These are phyloP conservation scores for Lactarius akahatsu DNA, from an alignment of 768 basidiomycete species.

Conservation along the genomic window DNA sequence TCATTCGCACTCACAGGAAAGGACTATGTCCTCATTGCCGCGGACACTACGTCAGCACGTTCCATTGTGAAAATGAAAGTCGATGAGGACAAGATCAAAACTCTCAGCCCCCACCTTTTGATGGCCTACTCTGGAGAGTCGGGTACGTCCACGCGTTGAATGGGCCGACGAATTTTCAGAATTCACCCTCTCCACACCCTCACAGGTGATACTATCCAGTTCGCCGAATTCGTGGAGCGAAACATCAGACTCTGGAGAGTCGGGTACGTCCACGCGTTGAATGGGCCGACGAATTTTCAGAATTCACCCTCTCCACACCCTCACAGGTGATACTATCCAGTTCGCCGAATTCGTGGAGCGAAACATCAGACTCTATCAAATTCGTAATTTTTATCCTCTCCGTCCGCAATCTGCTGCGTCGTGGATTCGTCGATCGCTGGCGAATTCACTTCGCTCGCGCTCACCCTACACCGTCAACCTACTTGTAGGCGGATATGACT, in stretches of 20 bases:
- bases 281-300: too few species aligned
- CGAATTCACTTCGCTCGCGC: slow-evolving; percentile 84
- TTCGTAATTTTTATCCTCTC: slow-evolving; percentile 87
- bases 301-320: too few species aligned
- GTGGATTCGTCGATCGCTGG: slow-evolving; percentile 91
- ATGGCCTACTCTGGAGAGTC: slow-evolving; percentile 97
- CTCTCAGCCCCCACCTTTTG: slow-evolving; percentile 83
- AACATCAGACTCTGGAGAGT: too few species aligned
- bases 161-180: background rate
- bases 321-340: too few species aligned
- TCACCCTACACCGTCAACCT: slow-evolving; percentile 90
- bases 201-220: slow-evolving; percentile 92
- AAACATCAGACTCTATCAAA: slow-evolving; percentile 96
- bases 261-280: too few species aligned
- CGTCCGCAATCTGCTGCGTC: slow-evolving; percentile 89
- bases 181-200: background rate
- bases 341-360: too few species aligned
- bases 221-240: slow-evolving; percentile 93
- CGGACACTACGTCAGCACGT: slow-evolving; percentile 84
- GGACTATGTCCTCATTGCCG: slow-evolving; percentile 89
- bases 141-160: slow-evolving; percentile 47
- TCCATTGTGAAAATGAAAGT: slow-evolving; percentile 98
- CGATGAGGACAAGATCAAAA: slow-evolving; percentile 96
- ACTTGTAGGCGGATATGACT: slow-evolving; percentile 90
- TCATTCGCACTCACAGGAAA: slow-evolving; percentile 91